A percentile compares a stretch with the other conserved stretches of the same genome.
These are phyloP conservation scores for Grosmannia clavigera DNA, from an alignment of 2,329 filamentous ascomycete species.

Conservation along the genomic window DNA sequence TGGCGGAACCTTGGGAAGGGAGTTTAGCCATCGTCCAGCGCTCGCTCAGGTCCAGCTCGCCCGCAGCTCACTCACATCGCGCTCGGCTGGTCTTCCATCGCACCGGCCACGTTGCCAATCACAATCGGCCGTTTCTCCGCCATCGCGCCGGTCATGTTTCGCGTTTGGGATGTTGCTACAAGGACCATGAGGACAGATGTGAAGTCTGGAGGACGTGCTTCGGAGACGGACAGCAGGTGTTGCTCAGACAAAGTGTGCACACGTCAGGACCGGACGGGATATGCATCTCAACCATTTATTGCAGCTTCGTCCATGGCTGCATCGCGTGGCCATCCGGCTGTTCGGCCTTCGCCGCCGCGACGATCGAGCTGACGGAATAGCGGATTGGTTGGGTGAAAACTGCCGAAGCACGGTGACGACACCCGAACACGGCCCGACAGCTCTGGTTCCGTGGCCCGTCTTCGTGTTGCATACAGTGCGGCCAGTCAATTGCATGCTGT, in stretches of 20 bases:
- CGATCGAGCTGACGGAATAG: neutral
- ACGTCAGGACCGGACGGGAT: neutral
- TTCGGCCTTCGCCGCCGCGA: neutral
- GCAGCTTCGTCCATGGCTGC: no score
- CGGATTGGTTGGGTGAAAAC: neutral
- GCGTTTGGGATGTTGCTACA: neutral
- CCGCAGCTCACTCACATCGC: neutral
- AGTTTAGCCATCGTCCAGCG: no score
- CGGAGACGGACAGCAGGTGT: no score
- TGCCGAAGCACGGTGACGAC: neutral
- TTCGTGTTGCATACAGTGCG: neutral
- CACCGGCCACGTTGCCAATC: neutral
- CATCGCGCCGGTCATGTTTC: neutral
- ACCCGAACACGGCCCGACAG: neutral
- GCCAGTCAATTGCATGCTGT: no score
- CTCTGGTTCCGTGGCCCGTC: neutral
- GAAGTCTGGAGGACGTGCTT: no score
- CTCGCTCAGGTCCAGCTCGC: no score
- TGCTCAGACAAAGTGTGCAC: neutral
- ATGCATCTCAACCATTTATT: no score
- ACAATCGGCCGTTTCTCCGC: neutral
- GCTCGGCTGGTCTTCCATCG: neutral
- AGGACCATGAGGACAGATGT: no score
- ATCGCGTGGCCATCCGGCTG: neutral
- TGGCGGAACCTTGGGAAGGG: neutral